phyloP scores from a whole-genome alignment of 352 stramenopile species.

The Globisporangium iwayamae region DNA sequence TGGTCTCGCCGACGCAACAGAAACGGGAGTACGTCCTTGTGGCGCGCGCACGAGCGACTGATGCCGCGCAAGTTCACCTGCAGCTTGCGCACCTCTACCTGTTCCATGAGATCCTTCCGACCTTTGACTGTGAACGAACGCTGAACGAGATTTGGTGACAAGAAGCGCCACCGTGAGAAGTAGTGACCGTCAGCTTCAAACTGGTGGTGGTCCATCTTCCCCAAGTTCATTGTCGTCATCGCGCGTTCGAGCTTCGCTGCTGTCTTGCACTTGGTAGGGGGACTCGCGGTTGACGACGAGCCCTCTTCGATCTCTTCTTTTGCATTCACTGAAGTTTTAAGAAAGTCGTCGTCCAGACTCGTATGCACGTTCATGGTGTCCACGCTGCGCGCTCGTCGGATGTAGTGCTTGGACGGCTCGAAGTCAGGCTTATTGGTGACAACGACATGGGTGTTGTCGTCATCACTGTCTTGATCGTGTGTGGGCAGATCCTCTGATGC shows the following conservation, averaged over 20 bases:
- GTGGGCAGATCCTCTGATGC: slow-evolving; percentile 4
- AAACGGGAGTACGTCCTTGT: slow-evolving; percentile 67
- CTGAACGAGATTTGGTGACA: slow-evolving; percentile 59
- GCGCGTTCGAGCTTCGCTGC: slow-evolving; percentile 23
- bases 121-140: slow-evolving; percentile 33
- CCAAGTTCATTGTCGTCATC: slow-evolving; percentile 26
- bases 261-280: slow-evolving; percentile 4
- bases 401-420: slow-evolving; percentile 2
- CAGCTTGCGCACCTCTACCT: slow-evolving; percentile 61
- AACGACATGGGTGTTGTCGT: background rate
- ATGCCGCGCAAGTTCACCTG: slow-evolving; percentile 66
- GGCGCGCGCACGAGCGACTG: slow-evolving; percentile 47
- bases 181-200: slow-evolving; percentile 21
- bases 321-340: background rate
- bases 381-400: slow-evolving; percentile 24
- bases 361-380: slow-evolving; percentile 18
- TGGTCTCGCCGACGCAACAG: slow-evolving; percentile 53
- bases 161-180: slow-evolving; percentile 59
- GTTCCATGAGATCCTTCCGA: slow-evolving; percentile 16
- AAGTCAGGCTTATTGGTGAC: background rate
- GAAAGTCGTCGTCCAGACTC: background rate
- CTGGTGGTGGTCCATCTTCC: slow-evolving; percentile 36
- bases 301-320: background rate
- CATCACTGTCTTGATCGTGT: background rate
- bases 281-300: background rate